phyloP scores from a whole-genome alignment of 495 filamentous ascomycete genomes.

The Hypoxylon intermedium region DNA sequence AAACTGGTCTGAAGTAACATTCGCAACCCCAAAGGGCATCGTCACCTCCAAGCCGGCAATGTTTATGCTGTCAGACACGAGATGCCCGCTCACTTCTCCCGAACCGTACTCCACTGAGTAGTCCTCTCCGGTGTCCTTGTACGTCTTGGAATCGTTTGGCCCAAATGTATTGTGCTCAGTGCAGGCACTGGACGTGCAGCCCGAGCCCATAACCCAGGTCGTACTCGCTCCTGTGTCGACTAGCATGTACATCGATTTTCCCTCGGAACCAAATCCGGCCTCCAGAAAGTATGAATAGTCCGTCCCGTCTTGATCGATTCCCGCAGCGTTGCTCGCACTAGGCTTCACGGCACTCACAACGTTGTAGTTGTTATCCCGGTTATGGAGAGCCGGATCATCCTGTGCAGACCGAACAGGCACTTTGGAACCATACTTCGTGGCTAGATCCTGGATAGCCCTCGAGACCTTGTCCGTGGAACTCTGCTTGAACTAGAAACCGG shows the following conservation, averaged over 20 bases:
- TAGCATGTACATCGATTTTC: conserved; percentile 72
- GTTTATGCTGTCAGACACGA: conserved; percentile 68
- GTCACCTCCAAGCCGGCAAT: conserved; percentile 68
- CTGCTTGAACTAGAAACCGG: conserved; percentile 6
- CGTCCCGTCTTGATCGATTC: conserved; percentile 75
- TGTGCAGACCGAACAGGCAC: conserved; percentile 2
- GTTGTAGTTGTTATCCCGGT: conserved; percentile 59
- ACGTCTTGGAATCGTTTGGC: conserved; percentile 62
- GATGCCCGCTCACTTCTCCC: conserved; percentile 67
- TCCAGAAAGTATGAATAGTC: conserved; percentile 80
- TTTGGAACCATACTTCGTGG: conserved; percentile 25
- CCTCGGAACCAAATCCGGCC: conserved; percentile 69
- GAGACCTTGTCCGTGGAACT: conserved; percentile 22
- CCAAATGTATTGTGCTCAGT: conserved; percentile 71
- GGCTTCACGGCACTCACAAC: conserved; percentile 64
- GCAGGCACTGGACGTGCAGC: conserved; percentile 69
- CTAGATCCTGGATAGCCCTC: conserved; percentile 26
- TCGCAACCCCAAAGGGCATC: conserved; percentile 73
- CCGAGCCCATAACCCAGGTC: conserved; percentile 77
- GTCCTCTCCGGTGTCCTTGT: conserved; percentile 51
- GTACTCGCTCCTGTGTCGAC: conserved; percentile 80
- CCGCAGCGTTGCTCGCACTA: conserved; percentile 61
- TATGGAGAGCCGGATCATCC: conserved; percentile 28
- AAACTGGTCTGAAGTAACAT: conserved; percentile 71
- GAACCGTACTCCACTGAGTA: conserved; percentile 75